A percentile compares a stretch with the other conserved stretches of the same genome.
phyloP scores from a whole-genome alignment of 257 asterid species.

The Penstemon barbatus region DNA sequence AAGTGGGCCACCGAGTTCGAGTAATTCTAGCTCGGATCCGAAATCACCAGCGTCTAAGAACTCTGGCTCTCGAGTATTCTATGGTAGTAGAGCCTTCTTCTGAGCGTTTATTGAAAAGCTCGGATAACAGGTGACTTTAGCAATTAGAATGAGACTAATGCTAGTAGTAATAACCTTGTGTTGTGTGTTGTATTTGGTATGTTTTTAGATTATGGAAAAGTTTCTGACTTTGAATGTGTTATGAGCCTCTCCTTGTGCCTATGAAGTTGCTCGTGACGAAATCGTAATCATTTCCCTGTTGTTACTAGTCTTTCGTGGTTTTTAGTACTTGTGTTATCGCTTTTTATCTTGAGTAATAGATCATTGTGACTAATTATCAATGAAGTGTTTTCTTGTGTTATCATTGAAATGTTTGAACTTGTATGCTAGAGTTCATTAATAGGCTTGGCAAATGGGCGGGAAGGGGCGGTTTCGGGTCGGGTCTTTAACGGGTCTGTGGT shows the following conservation, averaged over 20 bases:
- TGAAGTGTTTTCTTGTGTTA: background rate
- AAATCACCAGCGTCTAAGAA: constrained; percentile 65
- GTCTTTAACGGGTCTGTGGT: too few relatives aligned
- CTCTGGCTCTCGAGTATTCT: constrained; percentile 82
- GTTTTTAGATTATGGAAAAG: constrained; percentile 12
- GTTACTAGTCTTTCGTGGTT: constrained; percentile 19
- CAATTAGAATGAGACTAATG: constrained; percentile 50
- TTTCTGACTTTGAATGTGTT: constrained; percentile 37
- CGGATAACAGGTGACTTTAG: constrained; percentile 50
- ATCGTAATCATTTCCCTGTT: constrained; percentile 23
- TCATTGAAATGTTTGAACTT: background rate
- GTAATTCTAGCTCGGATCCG: constrained; percentile 74
- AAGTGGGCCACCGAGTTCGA: constrained; percentile 71
- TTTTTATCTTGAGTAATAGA: constrained; percentile 9
- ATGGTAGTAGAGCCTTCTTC: constrained; percentile 98
- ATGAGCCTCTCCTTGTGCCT: constrained; percentile 26
- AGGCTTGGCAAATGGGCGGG: too few relatives aligned
- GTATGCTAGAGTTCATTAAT: background rate
- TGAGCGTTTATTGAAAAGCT: constrained; percentile 42
- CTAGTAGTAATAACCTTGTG: constrained; percentile 37
- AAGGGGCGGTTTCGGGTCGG: too few relatives aligned
- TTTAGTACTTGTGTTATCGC: constrained; percentile 25
- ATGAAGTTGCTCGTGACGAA: constrained; percentile 35
- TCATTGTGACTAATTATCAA: background rate
- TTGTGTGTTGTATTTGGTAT: constrained; percentile 32